phyloP scores from a whole-genome alignment of 2,329 filamentous ascomycete genomes.

The Penicillium griseofulvum region DNA sequence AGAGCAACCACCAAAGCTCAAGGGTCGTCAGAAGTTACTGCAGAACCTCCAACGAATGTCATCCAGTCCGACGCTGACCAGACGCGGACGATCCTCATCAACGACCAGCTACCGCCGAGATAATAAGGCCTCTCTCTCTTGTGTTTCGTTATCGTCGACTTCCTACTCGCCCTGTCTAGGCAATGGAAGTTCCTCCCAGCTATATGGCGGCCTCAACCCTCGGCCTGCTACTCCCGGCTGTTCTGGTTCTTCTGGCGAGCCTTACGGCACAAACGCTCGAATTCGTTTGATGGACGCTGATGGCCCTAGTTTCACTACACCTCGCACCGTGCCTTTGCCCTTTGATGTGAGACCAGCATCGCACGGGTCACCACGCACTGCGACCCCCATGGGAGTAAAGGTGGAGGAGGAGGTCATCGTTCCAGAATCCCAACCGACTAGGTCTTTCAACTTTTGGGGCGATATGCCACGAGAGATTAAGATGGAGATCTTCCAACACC shows the following conservation, averaged over 20 bases:
- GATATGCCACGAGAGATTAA: constrained; percentile 79
- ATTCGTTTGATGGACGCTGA: constrained; percentile 55
- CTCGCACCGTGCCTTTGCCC: constrained; percentile 62
- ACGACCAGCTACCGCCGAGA: constrained; percentile 61
- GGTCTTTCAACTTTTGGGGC: constrained; percentile 69
- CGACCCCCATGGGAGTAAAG: constrained; percentile 13
- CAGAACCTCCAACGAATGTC: constrained; percentile 76
- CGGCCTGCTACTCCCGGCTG: constrained; percentile 53
- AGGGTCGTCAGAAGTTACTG: constrained; percentile 67
- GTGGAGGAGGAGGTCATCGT: constrained; percentile 18
- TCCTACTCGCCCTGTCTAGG: constrained; percentile 54
- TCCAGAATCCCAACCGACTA: constrained; percentile 30
- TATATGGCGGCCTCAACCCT: constrained; percentile 57
- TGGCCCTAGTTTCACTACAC: constrained; percentile 32
- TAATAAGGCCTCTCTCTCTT: constrained; percentile 63
- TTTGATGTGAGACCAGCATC: constrained; percentile 57
- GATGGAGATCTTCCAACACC: constrained; percentile 70
- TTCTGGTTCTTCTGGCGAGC: constrained; percentile 46
- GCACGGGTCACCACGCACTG: constrained; percentile 33
- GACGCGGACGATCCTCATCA: constrained; percentile 63
- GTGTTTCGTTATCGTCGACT: constrained; percentile 58
- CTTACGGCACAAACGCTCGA: constrained; percentile 55
- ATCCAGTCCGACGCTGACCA: constrained; percentile 70
- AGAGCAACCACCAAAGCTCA: constrained; percentile 57
- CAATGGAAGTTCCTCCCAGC: constrained; percentile 55